These are phyloP conservation scores for Psilocybe cyanescens DNA, from an alignment of 768 basidiomycete species.

Conservation along the genomic window DNA sequence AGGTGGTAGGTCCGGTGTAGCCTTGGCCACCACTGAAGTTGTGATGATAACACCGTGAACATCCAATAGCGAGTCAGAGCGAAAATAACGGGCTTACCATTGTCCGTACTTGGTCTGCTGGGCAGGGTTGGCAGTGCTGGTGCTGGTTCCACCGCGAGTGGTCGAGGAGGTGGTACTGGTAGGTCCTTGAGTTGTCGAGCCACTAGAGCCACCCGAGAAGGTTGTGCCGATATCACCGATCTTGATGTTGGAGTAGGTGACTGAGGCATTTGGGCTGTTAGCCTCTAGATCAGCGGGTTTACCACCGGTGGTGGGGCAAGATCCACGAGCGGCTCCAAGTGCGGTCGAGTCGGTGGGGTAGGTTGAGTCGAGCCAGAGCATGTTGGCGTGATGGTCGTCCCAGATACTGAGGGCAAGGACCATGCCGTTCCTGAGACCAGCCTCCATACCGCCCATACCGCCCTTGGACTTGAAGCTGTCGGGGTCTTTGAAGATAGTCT, in stretches of 20 bases:
- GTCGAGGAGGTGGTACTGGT: not conserved
- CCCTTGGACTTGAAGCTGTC: constrained; percentile 42
- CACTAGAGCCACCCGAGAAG: not conserved
- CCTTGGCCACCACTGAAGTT: constrained; percentile 7
- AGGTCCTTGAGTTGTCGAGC: not conserved
- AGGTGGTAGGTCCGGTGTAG: constrained; percentile 11
- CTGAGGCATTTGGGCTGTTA: constrained; percentile 3
- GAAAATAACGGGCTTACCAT: constrained; percentile 3
- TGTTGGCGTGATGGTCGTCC: constrained; percentile 35
- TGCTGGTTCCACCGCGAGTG: not conserved
- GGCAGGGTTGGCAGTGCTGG: not conserved
- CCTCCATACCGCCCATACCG: constrained; percentile 37
- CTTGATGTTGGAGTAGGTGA: constrained; percentile 11
- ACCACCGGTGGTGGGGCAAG: not conserved
- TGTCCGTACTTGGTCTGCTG: constrained; percentile 12
- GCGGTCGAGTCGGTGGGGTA: constrained; percentile 4
- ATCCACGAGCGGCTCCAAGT: constrained; percentile 8
- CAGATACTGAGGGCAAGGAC: constrained; percentile 45
- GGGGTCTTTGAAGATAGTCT: constrained; percentile 43
- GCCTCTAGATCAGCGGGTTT: not conserved
- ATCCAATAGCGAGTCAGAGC: not conserved
- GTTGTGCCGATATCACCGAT: constrained; percentile 7
- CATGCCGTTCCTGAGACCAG: constrained; percentile 40
- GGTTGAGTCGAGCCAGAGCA: constrained; percentile 12
- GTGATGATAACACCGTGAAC: not conserved